phyloP scores from a whole-genome alignment of 2,329 filamentous ascomycete species.

The Clonostachys sp. region DNA sequence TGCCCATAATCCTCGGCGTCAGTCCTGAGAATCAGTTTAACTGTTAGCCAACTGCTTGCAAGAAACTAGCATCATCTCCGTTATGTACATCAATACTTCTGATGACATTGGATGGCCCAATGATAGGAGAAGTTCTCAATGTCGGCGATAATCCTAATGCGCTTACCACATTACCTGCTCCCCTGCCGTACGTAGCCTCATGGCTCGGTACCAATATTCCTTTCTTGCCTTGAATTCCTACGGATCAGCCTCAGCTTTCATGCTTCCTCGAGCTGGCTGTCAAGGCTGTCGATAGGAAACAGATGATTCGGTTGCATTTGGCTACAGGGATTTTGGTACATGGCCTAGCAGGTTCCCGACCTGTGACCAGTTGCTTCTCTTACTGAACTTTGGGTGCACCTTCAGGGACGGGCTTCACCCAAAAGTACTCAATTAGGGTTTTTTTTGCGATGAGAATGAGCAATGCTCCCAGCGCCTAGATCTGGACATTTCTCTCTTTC shows the following conservation, averaged over 20 bases:
- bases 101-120: conserved; percentile 69
- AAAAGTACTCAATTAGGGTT: conserved; percentile 83
- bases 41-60: not conserved
- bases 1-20: conserved; percentile 59
- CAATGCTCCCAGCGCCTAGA: conserved; percentile 69
- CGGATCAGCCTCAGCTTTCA: conserved; percentile 73
- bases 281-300: conserved; percentile 75
- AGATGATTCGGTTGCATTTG: conserved; percentile 63
- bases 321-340: conserved; percentile 72
- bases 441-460: conserved; percentile 93
- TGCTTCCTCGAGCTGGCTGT: conserved; percentile 69
- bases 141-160: conserved; percentile 69
- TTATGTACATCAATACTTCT: conserved; percentile 75
- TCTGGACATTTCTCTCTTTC: conserved; percentile 77
- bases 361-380: conserved; percentile 64
- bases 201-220: conserved; percentile 65
- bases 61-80: conserved; percentile 42
- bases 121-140: conserved; percentile 63
- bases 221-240: conserved; percentile 69
- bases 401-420: conserved; percentile 72
- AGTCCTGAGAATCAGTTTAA: conserved; percentile 57
- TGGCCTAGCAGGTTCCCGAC: conserved; percentile 80
- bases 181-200: conserved; percentile 72
- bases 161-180: conserved; percentile 77
- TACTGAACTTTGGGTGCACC: conserved; percentile 35